Evolutionary conservation across 352 stramenopile genomes (phyloP), one percentile per base, ranked within the genome.

Genomic region (Globisporangium rhizosaccharum): DNA sequence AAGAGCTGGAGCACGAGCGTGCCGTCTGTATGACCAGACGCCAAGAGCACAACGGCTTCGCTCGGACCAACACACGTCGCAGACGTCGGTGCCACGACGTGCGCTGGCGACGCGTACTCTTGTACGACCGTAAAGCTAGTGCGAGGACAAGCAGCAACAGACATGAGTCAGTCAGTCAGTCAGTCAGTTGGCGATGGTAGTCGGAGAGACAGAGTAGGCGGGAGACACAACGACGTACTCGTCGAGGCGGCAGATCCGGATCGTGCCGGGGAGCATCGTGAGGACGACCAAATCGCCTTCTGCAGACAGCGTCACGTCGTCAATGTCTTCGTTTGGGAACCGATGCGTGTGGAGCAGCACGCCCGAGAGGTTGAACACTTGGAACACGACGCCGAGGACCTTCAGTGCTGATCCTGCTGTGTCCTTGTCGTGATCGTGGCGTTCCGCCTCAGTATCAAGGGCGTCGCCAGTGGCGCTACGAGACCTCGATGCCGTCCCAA

Each of bases 1-100:
- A 96, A 65, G n/a, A 92, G 42, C 56, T 94, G 82, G 14, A 92
- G 61, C 45, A 88, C 83, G 45, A 94, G 56, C 4, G 82, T 90
- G 12, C 86, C 86, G 44, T 95, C 80, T 9, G 72, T 55, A 59
- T 90, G 79, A 4, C 86, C 86, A 1, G 71, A 85, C 7, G 85
- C 82, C 0, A 84, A 63, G 39, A 95, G 51, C 48, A 94, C 88
- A 41, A 88, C 79, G 1, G 86, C 84, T 62, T 95, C 86, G 42
- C 82, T 77, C 8, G 86, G 86, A 1, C 86, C 86, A 49, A 93
- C 75, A 20, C 71, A 79, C 18, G 61, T 75, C 3, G 81, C 73
- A n/a, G 82, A 87, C 30, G 90, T 83, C 18, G 77, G 59, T 0
- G 73, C 70, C 10, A 61, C 69, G 8, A 70, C 56, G 1, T 76